Conservation (phyloP, 805 yeast genomes). For the Metschnikowia picachoensis region DNA sequence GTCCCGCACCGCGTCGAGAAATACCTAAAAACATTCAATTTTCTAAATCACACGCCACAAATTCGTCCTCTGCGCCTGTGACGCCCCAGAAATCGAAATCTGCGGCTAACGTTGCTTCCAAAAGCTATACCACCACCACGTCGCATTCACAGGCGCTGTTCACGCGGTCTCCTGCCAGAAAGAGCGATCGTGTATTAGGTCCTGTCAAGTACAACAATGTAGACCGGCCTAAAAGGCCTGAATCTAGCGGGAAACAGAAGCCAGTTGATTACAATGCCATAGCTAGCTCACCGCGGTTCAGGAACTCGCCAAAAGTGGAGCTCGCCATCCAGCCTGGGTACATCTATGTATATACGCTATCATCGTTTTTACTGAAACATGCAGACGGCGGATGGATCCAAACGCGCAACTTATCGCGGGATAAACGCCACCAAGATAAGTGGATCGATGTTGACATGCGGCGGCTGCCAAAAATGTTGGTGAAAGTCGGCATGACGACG, state of each 20-base stretch:
- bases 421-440: conserved; percentile 17
- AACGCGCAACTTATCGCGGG: conserved; percentile 26
- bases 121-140: conserved; percentile 4
- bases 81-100: conserved; percentile 1
- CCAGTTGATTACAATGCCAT: conserved; percentile 4
- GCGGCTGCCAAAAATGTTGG: conserved; percentile 34
- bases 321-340: conserved; percentile 29
- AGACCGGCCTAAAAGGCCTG: conserved; percentile 3
- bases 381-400: conserved; percentile 35
- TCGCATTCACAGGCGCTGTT: not conserved
- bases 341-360: conserved; percentile 49
- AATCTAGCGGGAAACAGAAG: not conserved
- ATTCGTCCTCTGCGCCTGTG: not conserved
- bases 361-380: conserved; percentile 31
- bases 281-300: conserved; percentile 5
- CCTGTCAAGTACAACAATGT: conserved; percentile 6
- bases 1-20: conserved; percentile 1
- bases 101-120: conserved; percentile 1
- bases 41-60: too few relatives aligned
- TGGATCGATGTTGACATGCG: conserved; percentile 36
- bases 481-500: conserved; percentile 55
- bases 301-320: conserved; percentile 8
- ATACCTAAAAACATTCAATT: too few relatives aligned
- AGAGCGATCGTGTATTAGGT: not conserved
- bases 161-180: not conserved